Evolutionary conservation across 139 green algal genomes (phyloP), one percentile per base, ranked within the genome.

Genomic region (Edaphochlamys debaryana): DNA sequence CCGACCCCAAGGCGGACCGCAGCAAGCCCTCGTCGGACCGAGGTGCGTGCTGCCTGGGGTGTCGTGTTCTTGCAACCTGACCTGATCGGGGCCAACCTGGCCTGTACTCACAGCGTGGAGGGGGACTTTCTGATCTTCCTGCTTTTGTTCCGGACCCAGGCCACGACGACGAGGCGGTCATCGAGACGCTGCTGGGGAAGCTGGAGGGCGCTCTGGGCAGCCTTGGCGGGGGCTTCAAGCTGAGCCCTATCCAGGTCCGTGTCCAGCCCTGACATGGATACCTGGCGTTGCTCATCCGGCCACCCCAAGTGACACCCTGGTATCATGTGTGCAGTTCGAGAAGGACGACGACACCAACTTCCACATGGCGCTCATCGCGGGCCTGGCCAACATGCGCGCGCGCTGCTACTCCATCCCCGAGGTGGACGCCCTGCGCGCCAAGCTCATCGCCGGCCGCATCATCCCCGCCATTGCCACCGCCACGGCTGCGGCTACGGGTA

Each of bases 381-480:
- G 93, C 20, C 89, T 99, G 60, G 96, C 97, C 85, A 99, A 99
- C 94, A 98, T 99, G 97, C 94, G 97, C 30, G 97, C 97, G 1
- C 93, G 97, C 69, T 99, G 98, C 93, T 99, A 99, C 90, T 84
- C 70, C 20, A 93, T 96, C 56, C 86, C 79, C 0, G 93, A 96
- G 84, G 87, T 89, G 40, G 88, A 90, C 78, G 87, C 85, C 67
- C 92, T 98, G 27, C 96, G 98, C 91, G 96, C 96, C 45, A 99
- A 99, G 93, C 92, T 99, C 22, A 99, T 99, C 72, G 97, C 97
- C 2, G 97, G 97, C 19, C 90, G 96, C 73, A 99, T 99, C 91
- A 98, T 99, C 63, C 97, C 97, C 15, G 97, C 97, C 79, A 99
- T 99, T 69, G 97, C 97, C 27, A 99, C 97, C 45, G 93, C 97